Conservation (phyloP, 345 rosid genomes). For the Dipteronia dyeriana region DNA sequence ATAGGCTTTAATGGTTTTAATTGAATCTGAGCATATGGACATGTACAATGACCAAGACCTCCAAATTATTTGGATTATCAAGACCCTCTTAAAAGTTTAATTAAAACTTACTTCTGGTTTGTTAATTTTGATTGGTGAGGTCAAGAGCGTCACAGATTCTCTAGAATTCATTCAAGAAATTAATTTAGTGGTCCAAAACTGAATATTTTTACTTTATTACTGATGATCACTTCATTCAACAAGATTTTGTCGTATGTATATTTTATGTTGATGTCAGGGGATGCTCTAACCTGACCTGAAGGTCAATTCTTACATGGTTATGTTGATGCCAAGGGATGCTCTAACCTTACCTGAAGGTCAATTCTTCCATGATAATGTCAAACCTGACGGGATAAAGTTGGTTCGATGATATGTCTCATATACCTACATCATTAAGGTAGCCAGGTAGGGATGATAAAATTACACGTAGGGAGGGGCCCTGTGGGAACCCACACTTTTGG, state of each 20-base stretch:
- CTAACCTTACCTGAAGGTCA: no score
- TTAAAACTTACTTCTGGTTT: neutral
- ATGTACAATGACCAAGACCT: neutral
- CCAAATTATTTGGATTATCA: constrained; percentile 10
- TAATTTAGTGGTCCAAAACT: neutral
- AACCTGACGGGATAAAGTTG: no score
- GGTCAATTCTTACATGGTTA: no score
- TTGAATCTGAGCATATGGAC: neutral
- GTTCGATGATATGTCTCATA: no score
- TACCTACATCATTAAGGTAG: no score
- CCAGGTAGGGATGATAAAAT: no score
- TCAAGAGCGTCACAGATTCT: neutral
- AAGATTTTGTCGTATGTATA: neutral
- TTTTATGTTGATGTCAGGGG: no score
- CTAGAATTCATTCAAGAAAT: neutral
- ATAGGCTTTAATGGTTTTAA: neutral
- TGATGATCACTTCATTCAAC: neutral
- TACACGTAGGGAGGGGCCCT: no score
- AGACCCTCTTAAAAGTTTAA: neutral
- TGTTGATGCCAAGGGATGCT: no score
- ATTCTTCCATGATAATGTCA: no score
- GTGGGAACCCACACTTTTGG: no score
- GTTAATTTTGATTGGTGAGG: neutral
- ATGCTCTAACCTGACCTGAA: no score
- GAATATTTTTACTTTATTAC: neutral